These are phyloP conservation scores for Magnusiomyces paraingens DNA, from an alignment of 1,139 yeast genomes.

Conservation along the genomic window DNA sequence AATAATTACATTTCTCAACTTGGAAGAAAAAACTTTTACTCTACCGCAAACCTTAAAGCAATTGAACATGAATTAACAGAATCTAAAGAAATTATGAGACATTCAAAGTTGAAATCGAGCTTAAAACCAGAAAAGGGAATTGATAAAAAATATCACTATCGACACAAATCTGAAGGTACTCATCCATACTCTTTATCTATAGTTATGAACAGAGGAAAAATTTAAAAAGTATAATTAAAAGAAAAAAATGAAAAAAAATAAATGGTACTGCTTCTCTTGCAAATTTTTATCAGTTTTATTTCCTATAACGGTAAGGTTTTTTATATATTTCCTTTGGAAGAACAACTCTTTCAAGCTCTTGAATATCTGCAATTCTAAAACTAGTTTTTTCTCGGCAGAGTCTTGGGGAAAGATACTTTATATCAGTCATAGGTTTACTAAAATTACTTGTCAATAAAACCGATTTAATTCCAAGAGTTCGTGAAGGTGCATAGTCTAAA, in stretches of 20 bases:
- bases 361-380: constrained; percentile 15
- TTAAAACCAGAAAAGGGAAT: background rate
- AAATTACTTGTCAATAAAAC: constrained; percentile 19
- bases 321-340: constrained; percentile 9
- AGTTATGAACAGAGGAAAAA: background rate
- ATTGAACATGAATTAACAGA: background rate
- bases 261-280: no score
- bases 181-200: constrained; percentile 1
- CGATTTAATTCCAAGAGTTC: constrained; percentile 12
- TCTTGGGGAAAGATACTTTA: constrained; percentile 10
- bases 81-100: background rate
- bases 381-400: constrained; percentile 3
- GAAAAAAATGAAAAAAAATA: no score
- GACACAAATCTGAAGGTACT: background rate
- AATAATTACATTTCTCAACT: constrained; percentile 1
- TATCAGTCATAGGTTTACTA: constrained; percentile 18
- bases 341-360: constrained; percentile 16
- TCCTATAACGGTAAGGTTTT: constrained; percentile 9
- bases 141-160: background rate
- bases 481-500: constrained; percentile 15
- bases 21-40: constrained; percentile 11
- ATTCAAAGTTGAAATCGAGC: no score
- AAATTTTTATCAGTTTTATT: constrained; percentile 1
- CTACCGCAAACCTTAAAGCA: constrained; percentile 13
- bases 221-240: background rate